Percentiles rank a stretch among this genome's conserved stretches.
Evolutionary conservation across 192 early-diverging fungal genomes (phyloP).

Genomic region (Dissophora ornata): DNA sequence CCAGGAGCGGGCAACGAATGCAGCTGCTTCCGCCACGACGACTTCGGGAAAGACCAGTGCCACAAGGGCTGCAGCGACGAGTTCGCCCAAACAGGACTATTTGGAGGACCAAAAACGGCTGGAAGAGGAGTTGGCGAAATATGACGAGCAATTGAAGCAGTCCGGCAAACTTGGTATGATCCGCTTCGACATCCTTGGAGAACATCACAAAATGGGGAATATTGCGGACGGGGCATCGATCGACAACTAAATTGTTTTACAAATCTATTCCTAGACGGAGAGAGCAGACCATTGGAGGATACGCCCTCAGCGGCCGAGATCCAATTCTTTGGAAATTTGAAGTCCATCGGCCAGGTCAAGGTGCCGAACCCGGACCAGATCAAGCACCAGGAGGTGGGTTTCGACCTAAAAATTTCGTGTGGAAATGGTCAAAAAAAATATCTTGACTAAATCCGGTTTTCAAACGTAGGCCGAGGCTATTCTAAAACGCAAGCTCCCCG

Average conservation of each 20-base stretch:
- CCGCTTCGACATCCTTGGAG: not conserved
- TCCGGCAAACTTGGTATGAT: conserved; percentile 19
- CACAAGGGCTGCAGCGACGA: not conserved
- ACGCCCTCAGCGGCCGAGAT: conserved; percentile 49
- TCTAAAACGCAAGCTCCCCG: conserved; percentile 37
- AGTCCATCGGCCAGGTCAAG: conserved; percentile 33
- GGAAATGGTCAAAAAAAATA: not conserved
- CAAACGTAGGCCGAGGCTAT: conserved; percentile 23
- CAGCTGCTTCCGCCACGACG: conserved; percentile 9
- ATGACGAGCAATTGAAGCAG: conserved; percentile 28
- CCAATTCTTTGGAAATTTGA: conserved; percentile 54
- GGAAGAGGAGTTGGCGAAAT: conserved; percentile 35
- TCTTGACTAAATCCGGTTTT: not conserved
- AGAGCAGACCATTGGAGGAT: conserved; percentile 37
- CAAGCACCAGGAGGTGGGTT: conserved; percentile 36
- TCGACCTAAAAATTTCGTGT: not conserved
- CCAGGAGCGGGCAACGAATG: conserved; percentile 21
- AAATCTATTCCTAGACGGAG: conserved; percentile 22
- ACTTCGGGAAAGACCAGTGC: not conserved
- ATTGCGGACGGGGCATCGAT: too few relatives aligned
- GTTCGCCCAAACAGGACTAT: conserved; percentile 44
- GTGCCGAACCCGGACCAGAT: conserved; percentile 41
- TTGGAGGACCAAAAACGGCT: conserved; percentile 29
- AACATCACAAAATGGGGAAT: too few relatives aligned
- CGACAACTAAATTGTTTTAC: not conserved